Evolutionary conservation across 129 eudicot genomes (phyloP), one percentile per base, ranked within the genome.

Genomic region (Mikania micrantha): DNA sequence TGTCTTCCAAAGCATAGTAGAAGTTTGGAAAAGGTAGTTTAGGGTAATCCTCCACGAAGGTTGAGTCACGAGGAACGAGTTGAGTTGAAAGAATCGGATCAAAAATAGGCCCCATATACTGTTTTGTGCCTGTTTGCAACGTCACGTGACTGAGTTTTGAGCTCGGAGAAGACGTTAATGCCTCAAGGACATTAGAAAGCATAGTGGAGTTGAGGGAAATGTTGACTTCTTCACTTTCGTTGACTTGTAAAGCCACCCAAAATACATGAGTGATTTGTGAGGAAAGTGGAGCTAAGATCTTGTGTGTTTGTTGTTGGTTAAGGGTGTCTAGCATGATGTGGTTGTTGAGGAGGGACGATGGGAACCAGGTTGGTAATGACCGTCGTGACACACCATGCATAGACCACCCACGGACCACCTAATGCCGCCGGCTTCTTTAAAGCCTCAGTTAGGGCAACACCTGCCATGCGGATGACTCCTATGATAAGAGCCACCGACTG

Each of bases 111-210:
- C 59, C 59, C 59, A 52, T 3, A 52, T 52, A 52, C 15, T 52
- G 59, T 22, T 52, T 24, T 52, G 59, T 52, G 59, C 59, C 59
- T 9, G 59, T 52, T 52, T 52, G 59, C n/a, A n/a, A n/a, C n/a
- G n/a, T n/a, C n/a, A n/a, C n/a, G n/a, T n/a, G n/a, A n/a, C n/a
- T n/a, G n/a, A n/a, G n/a, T n/a, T n/a, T n/a, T n/a, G n/a, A n/a
- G n/a, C n/a, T n/a, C n/a, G n/a, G n/a, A n/a, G n/a, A n/a, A n/a
- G n/a, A n/a, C n/a, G n/a, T n/a, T n/a, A n/a, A n/a, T n/a, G n/a
- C n/a, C n/a, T n/a, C n/a, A n/a, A n/a, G n/a, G n/a, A n/a, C n/a
- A n/a, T n/a, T n/a, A n/a, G n/a, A n/a, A n/a, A 54, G 61, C 61
- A 54, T 54, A 12, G 35, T 13, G 36, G 61, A 54, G 36, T 54